A percentile compares a stretch with the other conserved stretches of the same genome.
phyloP scores from a whole-genome alignment of 2,329 filamentous ascomycete species.

The Penicillium sp. region DNA sequence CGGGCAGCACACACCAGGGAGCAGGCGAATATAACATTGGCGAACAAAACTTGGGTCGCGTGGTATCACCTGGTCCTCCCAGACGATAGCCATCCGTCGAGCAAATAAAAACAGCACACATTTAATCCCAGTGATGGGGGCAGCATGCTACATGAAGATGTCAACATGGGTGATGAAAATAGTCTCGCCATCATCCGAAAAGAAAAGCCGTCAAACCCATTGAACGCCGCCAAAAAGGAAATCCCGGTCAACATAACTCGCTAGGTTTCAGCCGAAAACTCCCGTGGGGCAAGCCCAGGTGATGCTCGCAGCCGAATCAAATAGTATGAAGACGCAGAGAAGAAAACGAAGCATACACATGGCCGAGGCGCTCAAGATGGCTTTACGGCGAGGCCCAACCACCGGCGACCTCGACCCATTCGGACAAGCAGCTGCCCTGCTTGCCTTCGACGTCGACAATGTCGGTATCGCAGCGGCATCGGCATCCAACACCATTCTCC shows the following conservation, averaged over 20 bases:
- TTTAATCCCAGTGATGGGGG: slow-evolving; percentile 31
- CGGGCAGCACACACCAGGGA: neutral
- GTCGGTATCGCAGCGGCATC: slow-evolving; percentile 94
- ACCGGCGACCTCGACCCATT: slow-evolving; percentile 97
- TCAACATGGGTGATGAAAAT: slow-evolving; percentile 35
- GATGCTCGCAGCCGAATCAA: slow-evolving; percentile 35
- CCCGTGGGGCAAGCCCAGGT: slow-evolving; percentile 30
- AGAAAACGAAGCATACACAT: slow-evolving; percentile 31
- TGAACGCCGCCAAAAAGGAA: slow-evolving; percentile 37
- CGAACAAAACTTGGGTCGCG: neutral
- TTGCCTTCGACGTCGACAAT: slow-evolving; percentile 98
- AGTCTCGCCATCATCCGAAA: slow-evolving; percentile 33
- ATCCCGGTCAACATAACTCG: slow-evolving; percentile 34
- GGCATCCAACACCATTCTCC: slow-evolving; percentile 94
- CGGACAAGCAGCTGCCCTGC: slow-evolving; percentile 86
- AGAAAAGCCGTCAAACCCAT: slow-evolving; percentile 36
- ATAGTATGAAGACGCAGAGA: slow-evolving; percentile 29
- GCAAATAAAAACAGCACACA: slow-evolving; percentile 15
- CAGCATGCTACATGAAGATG: slow-evolving; percentile 39
- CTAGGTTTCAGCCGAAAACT: slow-evolving; percentile 34
- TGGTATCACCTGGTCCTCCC: slow-evolving; percentile 1
- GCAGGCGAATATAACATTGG: slow-evolving; percentile 10
- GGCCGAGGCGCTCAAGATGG: slow-evolving; percentile 9
- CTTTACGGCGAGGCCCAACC: slow-evolving; percentile 71
- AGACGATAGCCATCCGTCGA: slow-evolving; percentile 9